A percentile compares a stretch with the other conserved stretches of the same genome.
Evolutionary conservation across 2,329 filamentous ascomycete genomes (phyloP).

Genomic region (Chrysoporthe cubensis): DNA sequence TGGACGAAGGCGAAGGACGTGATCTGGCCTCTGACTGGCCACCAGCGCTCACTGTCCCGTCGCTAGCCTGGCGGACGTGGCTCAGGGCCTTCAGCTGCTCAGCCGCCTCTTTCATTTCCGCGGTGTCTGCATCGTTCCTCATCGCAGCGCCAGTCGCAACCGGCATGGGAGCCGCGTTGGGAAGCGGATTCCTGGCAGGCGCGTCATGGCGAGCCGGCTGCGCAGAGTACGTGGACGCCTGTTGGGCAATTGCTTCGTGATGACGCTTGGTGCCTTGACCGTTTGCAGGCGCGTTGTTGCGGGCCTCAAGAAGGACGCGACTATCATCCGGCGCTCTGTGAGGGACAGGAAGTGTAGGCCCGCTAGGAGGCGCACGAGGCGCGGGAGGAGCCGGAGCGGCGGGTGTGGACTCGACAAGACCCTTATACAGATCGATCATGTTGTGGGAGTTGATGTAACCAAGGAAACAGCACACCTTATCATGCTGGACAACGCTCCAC

Average conservation of each 20-base stretch:
- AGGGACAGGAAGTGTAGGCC: constrained; percentile 3
- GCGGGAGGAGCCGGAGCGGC: constrained; percentile 18
- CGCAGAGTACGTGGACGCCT: constrained; percentile 30
- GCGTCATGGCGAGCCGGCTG: constrained; percentile 31
- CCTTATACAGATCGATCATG: constrained; percentile 67
- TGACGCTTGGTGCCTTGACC: constrained; percentile 36
- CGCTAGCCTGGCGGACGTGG: constrained; percentile 61
- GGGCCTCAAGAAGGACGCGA: constrained; percentile 58
- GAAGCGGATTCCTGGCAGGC: constrained; percentile 28
- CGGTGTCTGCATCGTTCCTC: constrained; percentile 61
- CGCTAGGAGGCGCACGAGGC: too few relatives aligned
- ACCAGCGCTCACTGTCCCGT: constrained; percentile 40
- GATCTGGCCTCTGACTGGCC: constrained; percentile 34
- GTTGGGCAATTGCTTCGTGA: constrained; percentile 29
- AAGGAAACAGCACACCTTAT: constrained; percentile 68
- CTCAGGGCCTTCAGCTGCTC: constrained; percentile 69
- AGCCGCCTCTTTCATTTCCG: constrained; percentile 70
- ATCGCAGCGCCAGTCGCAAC: constrained; percentile 22
- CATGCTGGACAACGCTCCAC: constrained; percentile 67
- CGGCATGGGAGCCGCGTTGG: constrained; percentile 21
- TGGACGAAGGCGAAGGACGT: constrained; percentile 42
- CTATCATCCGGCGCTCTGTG: constrained; percentile 53
- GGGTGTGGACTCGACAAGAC: constrained; percentile 54
- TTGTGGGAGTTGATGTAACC: constrained; percentile 70
- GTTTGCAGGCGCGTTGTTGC: constrained; percentile 49